Conservation (phyloP, 2,329 filamentous ascomycete genomes). For the Botrytis byssoidea region DNA sequence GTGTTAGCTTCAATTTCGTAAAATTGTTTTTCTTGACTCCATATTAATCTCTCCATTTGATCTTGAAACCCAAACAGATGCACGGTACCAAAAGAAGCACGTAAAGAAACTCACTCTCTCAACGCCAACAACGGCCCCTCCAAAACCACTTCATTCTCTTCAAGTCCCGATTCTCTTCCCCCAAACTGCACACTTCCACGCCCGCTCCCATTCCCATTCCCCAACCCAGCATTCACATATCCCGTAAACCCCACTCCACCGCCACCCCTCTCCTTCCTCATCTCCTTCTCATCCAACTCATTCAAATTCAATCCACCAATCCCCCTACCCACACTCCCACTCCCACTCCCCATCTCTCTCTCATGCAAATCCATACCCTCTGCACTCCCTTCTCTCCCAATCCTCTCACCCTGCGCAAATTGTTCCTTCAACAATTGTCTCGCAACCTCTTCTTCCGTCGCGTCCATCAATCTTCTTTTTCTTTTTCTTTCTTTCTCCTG, state of each 20-base stretch:
- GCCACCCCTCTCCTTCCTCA: not conserved
- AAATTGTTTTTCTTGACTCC: not conserved
- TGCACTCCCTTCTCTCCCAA: too few relatives aligned
- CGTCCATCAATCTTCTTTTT: not conserved
- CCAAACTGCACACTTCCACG: too few relatives aligned
- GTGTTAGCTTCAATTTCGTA: not conserved
- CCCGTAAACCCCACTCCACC: not conserved
- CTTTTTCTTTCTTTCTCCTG: not conserved
- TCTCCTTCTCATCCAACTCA: not conserved
- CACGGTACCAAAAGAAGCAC: not conserved
- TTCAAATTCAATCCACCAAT: not conserved
- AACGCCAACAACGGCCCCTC: constrained; percentile 9
- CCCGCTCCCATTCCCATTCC: not conserved
- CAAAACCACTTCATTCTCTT: constrained; percentile 10
- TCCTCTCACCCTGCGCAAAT: not conserved
- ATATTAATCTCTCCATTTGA: too few relatives aligned
- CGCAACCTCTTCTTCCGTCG: not conserved
- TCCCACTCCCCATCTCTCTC: not conserved
- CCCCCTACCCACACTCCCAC: not conserved
- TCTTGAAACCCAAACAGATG: not conserved
- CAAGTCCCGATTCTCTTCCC: not conserved
- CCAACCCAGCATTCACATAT: not conserved
- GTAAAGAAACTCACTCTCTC: not conserved
- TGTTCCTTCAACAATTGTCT: not conserved
- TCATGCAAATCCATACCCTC: not conserved